A percentile compares a stretch with the other conserved stretches of the same genome.
Conservation (phyloP, 768 basidiomycete genomes). For the Sistotremastrum niveocremeum region DNA sequence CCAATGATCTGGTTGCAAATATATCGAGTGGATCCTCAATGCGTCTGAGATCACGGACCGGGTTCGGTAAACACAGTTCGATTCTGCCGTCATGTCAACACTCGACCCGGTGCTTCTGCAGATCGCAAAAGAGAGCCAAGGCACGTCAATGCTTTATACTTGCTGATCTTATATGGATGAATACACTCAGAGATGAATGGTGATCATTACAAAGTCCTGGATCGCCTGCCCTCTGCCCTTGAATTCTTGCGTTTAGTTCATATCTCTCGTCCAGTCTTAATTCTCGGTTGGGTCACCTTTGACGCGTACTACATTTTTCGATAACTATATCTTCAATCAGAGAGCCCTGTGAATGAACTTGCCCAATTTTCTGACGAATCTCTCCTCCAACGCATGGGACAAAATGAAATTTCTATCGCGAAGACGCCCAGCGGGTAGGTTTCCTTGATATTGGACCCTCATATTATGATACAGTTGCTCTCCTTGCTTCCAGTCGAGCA, state of each 20-base stretch:
- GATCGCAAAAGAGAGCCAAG: too few relatives aligned
- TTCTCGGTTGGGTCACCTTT: constrained; percentile 35
- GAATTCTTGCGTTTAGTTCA: constrained; percentile 59
- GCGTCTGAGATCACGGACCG: too few relatives aligned
- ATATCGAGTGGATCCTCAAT: too few relatives aligned
- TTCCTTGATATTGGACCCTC: background rate
- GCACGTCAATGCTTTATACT: too few relatives aligned
- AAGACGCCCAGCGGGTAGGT: constrained; percentile 74
- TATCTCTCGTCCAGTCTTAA: constrained; percentile 58
- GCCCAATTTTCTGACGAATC: constrained; percentile 56
- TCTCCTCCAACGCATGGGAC: constrained; percentile 41
- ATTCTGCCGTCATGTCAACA: too few relatives aligned
- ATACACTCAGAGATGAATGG: constrained; percentile 43
- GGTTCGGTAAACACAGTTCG: too few relatives aligned
- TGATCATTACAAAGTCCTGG: constrained; percentile 31
- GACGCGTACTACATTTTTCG: background rate
- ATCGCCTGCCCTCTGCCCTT: constrained; percentile 45
- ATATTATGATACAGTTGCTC: constrained; percentile 7
- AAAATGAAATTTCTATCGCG: constrained; percentile 51
- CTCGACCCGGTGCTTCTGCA: too few relatives aligned
- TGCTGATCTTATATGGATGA: background rate
- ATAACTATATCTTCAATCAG: background rate
- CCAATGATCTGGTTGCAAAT: too few relatives aligned
- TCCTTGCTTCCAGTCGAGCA: constrained; percentile 38
- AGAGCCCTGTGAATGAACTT: constrained; percentile 17